Evolutionary conservation across 768 basidiomycete genomes (phyloP), one percentile per base, ranked within the genome.

Genomic region (Suillus discolor): DNA sequence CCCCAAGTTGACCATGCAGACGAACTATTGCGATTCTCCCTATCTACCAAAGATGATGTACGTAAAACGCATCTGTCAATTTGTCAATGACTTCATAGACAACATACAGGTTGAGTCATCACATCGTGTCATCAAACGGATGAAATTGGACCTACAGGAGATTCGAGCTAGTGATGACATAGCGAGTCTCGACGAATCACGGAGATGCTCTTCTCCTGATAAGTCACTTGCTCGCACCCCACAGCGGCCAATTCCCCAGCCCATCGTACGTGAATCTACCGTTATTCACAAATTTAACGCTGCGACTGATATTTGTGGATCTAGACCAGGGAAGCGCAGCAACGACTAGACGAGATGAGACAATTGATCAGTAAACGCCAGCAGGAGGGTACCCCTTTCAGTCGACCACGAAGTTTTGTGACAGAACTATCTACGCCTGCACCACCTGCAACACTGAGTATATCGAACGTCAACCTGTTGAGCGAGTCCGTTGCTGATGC

Each of bases 271-370:
- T 60, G 51, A 57, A 38, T 61, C 51, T 45, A 53, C 23, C 20
- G 18, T 7, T 59, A 62, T 60, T 57, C 62, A 64, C 49, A 47
- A 44, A n/a, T 66, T 55, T 25, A 13, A 57, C 53, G 23, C 11
- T 55, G 31, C 11, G 13, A 25, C 59, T 63, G 51, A 44, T 67
- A 39, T 54, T 72, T 45, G 69, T 60, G 39, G 20, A 36, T 42
- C 62, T 69, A 94, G 93, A 90, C 85, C 15, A 88, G 78, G 71
- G 92, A 88, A 63, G 92, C 92, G 42, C 88, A 88, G 69, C 88
- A 89, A 42, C 87, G 93, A 28, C 83, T 93, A 81, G 87, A 92
- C 70, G 93, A 95, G 74, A 92, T 95, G 92, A 85, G 88, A 47
- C 85, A 85, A 68, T 79, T 93, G 64, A 93, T 95, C 65, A 78